These are phyloP conservation scores for Fusarium piperis DNA, from an alignment of 2,329 filamentous ascomycete genomes.

Conservation along the genomic window DNA sequence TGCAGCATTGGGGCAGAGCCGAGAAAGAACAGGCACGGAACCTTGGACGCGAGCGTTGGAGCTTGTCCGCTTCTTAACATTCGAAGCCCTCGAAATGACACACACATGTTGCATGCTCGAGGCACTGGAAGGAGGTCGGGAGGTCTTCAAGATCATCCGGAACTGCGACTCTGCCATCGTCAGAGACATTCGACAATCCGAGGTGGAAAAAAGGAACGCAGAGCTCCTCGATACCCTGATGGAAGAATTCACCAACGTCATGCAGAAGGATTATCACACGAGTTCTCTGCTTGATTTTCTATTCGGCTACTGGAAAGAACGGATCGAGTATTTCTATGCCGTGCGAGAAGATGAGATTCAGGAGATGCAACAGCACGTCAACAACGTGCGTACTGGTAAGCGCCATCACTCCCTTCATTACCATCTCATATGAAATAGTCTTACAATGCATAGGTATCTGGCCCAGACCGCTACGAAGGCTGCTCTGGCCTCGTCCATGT, in stretches of 20 bases:
- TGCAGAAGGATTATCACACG: neutral
- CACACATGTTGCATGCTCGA: neutral
- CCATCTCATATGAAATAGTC: neutral
- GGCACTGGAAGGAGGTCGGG: accelerated
- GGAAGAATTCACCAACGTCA: neutral
- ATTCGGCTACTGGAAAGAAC: neutral
- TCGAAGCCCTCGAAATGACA: neutral
- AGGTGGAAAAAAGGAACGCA: neutral
- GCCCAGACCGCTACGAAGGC: neutral
- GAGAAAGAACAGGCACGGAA: neutral
- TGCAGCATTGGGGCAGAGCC: no score
- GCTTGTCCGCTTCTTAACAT: neutral
- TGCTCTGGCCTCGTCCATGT: neutral
- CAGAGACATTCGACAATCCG: neutral
- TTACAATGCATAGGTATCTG: neutral
- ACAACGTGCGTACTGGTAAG: neutral
- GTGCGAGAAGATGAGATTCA: neutral
- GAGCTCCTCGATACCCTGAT: neutral
- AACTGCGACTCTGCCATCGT: neutral
- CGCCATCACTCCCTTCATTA: no score
- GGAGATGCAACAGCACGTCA: neutral
- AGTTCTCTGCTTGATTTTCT: neutral
- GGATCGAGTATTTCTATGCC: neutral
- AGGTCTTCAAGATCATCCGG: neutral
- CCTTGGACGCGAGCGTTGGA: neutral